Evolutionary conservation across 108 stramenopile genomes (phyloP).

Genomic region (Cyclostephanos tholiformis): DNA sequence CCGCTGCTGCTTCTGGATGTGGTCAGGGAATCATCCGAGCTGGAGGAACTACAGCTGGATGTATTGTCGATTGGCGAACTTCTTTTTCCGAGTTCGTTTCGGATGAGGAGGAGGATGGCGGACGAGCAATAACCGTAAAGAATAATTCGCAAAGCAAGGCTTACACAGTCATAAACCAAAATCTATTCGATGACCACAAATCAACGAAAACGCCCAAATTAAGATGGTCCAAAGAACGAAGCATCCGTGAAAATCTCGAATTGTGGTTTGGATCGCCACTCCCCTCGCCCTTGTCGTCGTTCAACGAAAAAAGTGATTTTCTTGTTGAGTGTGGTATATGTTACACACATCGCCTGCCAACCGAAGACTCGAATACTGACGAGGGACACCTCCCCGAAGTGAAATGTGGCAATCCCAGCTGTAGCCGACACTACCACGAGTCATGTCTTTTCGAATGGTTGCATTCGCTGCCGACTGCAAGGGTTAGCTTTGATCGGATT

Average conservation of each 20-base stretch:
- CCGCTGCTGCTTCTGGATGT: background rate
- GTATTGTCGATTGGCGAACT: constrained; percentile 43
- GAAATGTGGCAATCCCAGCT: constrained; percentile 63
- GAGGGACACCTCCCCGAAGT: constrained; percentile 60
- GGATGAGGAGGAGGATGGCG: constrained; percentile 10
- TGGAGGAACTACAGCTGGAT: background rate
- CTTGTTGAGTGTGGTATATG: constrained; percentile 76
- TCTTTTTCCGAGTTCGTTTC: constrained; percentile 42
- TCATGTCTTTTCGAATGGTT: constrained; percentile 70
- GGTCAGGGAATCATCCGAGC: background rate
- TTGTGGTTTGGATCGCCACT: constrained; percentile 55
- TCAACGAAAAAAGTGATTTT: constrained; percentile 55
- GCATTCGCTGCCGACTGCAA: constrained; percentile 67
- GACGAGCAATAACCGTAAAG: background rate
- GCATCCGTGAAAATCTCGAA: constrained; percentile 60
- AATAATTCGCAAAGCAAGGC: background rate
- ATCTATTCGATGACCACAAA: background rate
- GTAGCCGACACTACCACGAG: constrained; percentile 63
- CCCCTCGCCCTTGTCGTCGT: constrained; percentile 54
- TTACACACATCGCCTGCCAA: constrained; percentile 63
- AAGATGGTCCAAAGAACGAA: constrained; percentile 48
- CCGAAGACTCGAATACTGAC: constrained; percentile 18
- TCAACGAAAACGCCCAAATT: background rate
- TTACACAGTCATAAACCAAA: constrained; percentile 4
- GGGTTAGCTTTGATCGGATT: constrained; percentile 65